These are phyloP conservation scores for Nothophytophthora sp. DNA, from an alignment of 352 stramenopile species.

Conservation along the genomic window DNA sequence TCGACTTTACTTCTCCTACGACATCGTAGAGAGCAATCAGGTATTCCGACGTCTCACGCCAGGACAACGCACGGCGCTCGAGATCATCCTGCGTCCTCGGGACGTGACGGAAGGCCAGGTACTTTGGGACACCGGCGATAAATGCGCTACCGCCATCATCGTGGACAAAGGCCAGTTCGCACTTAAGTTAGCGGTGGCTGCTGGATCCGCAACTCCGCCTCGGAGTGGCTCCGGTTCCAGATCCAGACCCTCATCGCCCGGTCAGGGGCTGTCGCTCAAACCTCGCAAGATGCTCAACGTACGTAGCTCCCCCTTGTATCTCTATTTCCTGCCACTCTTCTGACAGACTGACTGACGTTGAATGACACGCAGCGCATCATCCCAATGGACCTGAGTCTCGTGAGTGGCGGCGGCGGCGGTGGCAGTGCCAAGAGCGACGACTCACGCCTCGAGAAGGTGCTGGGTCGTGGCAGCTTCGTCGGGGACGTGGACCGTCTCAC, in stretches of 20 bases:
- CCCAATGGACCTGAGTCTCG: slow-evolving; percentile 53
- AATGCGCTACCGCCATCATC: slow-evolving; percentile 69
- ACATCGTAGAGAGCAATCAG: slow-evolving; percentile 79
- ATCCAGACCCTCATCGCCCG: slow-evolving; percentile 19
- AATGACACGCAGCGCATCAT: slow-evolving; percentile 42
- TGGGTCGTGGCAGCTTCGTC: slow-evolving; percentile 62
- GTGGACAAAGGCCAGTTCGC: slow-evolving; percentile 79
- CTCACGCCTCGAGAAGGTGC: slow-evolving; percentile 30
- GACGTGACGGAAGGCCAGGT: slow-evolving; percentile 66
- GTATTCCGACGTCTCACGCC: slow-evolving; percentile 81
- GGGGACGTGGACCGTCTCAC: slow-evolving; percentile 77
- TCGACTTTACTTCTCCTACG: slow-evolving; percentile 79
- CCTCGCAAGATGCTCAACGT: slow-evolving; percentile 52
- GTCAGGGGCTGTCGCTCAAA: slow-evolving; percentile 23
- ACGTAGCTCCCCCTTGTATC: slow-evolving; percentile 16
- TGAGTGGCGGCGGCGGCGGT: slow-evolving; percentile 10
- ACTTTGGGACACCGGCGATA: slow-evolving; percentile 73
- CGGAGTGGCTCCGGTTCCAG: slow-evolving; percentile 9
- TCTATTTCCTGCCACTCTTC: neutral
- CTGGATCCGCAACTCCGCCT: slow-evolving; percentile 9
- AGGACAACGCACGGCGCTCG: slow-evolving; percentile 85
- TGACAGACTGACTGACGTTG: slow-evolving; percentile 5
- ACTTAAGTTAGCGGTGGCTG: slow-evolving; percentile 41
- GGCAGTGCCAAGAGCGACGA: slow-evolving; percentile 27
- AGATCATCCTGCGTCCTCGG: slow-evolving; percentile 72